Evolutionary conservation across 805 yeast genomes (phyloP), one percentile per base, ranked within the genome.

Genomic region (Nakazawaea wyomingensis): DNA sequence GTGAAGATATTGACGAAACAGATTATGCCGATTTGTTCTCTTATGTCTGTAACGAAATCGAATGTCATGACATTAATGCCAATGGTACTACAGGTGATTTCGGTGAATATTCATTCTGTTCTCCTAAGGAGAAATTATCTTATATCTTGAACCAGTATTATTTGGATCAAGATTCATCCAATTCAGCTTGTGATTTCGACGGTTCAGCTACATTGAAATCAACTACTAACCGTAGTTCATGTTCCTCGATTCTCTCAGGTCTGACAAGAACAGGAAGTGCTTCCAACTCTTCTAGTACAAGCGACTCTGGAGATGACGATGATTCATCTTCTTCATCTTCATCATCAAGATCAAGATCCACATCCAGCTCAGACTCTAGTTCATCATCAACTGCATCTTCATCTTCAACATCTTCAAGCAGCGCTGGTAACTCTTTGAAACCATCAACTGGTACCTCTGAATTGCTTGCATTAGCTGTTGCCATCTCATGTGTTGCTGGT

Each of bases 191-290:
- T 68, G 78, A 76, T 61, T 86, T 84, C 61, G 59, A 59, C 44
- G 91, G 95, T 43, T 72, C 82, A 45, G 93, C 90, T 28, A 56
- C 82, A n/a, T 45, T 76, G 43, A 56, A 58, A 43, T 53, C 64
- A 35, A 64, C 74, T 27, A 47, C 67, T 45, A 60, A 71, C 28
- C 70, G 71, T 29, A 63, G 76, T 18, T 59, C 75, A 32, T 82
- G 89, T 66, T 51, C 75, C 21, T 66, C 78, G 24, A 55, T 71
- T 48, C 55, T 76, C 48, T 55, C 64, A 35, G 74, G 80, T 52
- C 89, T 90, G 52, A 95, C 95, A 59, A 48, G 73, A 47, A 71
- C 74, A 39, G 95, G 95, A 61, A 59, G 78, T 45, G 87, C 88
- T 44, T 57, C 74, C 34, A 76, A 76, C 41, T 72, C 76, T 50